phyloP scores from a whole-genome alignment of 1,139 yeast genomes.

The Sugiyamaella castrensis region DNA sequence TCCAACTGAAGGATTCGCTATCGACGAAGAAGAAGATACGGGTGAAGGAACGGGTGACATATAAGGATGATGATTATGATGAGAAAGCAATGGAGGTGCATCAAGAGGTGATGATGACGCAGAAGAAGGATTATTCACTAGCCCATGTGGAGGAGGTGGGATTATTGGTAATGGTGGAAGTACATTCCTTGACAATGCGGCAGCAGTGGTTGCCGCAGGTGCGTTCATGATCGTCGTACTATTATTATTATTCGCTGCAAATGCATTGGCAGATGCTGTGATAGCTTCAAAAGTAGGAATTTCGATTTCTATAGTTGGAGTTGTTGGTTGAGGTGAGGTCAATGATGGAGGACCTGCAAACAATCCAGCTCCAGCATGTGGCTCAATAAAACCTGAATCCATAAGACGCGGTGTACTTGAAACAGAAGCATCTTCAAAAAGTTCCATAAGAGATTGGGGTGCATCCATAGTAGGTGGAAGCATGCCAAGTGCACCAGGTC shows the following conservation, averaged over 20 bases:
- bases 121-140: conserved; percentile 1
- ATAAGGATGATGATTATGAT: conserved; percentile 7
- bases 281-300: conserved; percentile 49
- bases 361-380: background rate
- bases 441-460: conserved; percentile 67
- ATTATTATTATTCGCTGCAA: conserved; percentile 14
- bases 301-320: conserved; percentile 49
- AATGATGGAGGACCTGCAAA: conserved; percentile 26
- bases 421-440: conserved; percentile 53
- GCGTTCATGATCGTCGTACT: conserved; percentile 15
- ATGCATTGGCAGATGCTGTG: conserved; percentile 30
- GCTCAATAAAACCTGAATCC: conserved; percentile 5
- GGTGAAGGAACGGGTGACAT: background rate
- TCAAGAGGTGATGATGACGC: background rate
- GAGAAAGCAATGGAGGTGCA: background rate
- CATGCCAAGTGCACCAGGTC: background rate
- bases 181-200: conserved; percentile 6
- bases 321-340: conserved; percentile 28
- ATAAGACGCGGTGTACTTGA: conserved; percentile 7
- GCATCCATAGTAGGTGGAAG: conserved; percentile 40
- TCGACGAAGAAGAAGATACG: conserved; percentile 6
- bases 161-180: conserved; percentile 12
- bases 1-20: background rate
- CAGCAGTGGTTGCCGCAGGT: conserved; percentile 18
- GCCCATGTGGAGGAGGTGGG: background rate